phyloP scores from a whole-genome alignment of 371 early-diverging fungal species.

The Lichtheimia corymbifera region DNA sequence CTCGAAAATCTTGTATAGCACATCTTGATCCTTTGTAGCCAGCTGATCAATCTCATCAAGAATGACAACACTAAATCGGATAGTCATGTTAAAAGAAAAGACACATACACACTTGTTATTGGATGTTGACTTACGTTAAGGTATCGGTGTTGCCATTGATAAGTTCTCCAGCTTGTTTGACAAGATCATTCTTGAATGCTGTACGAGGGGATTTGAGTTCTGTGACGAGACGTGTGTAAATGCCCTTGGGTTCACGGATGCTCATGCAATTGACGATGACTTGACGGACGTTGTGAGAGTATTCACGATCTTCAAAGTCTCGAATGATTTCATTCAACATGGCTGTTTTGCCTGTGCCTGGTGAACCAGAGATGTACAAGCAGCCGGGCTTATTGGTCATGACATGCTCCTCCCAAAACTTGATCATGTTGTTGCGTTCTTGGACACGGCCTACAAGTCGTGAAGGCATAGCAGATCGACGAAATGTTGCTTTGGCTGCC shows the following conservation, averaged over 20 bases:
- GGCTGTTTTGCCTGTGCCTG: constrained; percentile 96
- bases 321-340: constrained; percentile 68
- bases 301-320: constrained; percentile 25
- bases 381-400: constrained; percentile 52
- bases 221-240: constrained; percentile 65
- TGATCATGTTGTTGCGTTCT: constrained; percentile 62
- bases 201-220: constrained; percentile 38
- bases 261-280: constrained; percentile 87
- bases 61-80: constrained; percentile 62
- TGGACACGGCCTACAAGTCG: constrained; percentile 73
- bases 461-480: constrained; percentile 61
- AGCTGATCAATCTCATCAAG: constrained; percentile 94
- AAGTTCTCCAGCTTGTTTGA: constrained; percentile 38
- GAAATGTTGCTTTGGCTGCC: constrained; percentile 18
- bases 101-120: too few relatives aligned
- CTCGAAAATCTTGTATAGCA: constrained; percentile 88
- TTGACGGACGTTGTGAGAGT: constrained; percentile 45
- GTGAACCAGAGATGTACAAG: constrained; percentile 90
- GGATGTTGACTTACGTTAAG: constrained; percentile 39
- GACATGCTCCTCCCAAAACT: constrained; percentile 56
- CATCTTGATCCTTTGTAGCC: constrained; percentile 77
- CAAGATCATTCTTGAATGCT: constrained; percentile 22
- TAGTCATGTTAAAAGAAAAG: too few relatives aligned
- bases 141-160: constrained; percentile 36
- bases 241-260: constrained; percentile 66